Evolutionary conservation across 2,329 filamentous ascomycete species (phyloP), one percentile per base, ranked within the genome.

Genomic region (Phymatotrichopsis omnivora): DNA sequence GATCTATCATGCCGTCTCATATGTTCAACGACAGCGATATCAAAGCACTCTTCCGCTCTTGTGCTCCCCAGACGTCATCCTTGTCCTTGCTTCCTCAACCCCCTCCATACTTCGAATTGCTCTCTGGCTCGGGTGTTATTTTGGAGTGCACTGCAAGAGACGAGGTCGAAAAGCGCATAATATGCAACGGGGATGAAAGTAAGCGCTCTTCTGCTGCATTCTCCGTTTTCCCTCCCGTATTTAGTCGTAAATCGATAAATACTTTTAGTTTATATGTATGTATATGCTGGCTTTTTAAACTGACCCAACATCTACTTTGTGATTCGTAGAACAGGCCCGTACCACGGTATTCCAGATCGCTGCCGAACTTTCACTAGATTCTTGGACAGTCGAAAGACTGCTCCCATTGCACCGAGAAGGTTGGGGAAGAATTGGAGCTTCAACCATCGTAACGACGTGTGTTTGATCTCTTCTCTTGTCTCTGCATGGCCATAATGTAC

Each of bases 371-470:
- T 51, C 51, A 25, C 33, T 53, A 25, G 51, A 53, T 5, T 22
- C 44, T 24, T 49, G 31, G 19, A 36, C 33, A 31, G 44, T 53
- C 30, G 49, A 53, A 28, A 43, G 31, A 20, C 41, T 54, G 5
- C 14, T 54, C 10, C 52, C 52, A 20, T 36, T 47, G 39, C 35
- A 52, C 30, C 23, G 16, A 14, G 42, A 50, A 35, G 46, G 34
- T 7, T 54, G 52, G 52, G 39, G 49, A 5, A 52, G 50, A 49
- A 45, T 54, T 28, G 52, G 52, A n/a, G 39, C 19, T 20, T 53
- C 49, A 3, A 44, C 40, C 20, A 47, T 54, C n/a, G 33, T 53
- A 14, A 49, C 46, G 11, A 42, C 42, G 49, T 46, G 38, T 36
- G 7, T 35, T 37, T 51, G 8, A 23, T 12, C 11, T 35, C 25